Conservation (phyloP, 768 basidiomycete genomes). For the Pleurotus salmoneostramineus region DNA sequence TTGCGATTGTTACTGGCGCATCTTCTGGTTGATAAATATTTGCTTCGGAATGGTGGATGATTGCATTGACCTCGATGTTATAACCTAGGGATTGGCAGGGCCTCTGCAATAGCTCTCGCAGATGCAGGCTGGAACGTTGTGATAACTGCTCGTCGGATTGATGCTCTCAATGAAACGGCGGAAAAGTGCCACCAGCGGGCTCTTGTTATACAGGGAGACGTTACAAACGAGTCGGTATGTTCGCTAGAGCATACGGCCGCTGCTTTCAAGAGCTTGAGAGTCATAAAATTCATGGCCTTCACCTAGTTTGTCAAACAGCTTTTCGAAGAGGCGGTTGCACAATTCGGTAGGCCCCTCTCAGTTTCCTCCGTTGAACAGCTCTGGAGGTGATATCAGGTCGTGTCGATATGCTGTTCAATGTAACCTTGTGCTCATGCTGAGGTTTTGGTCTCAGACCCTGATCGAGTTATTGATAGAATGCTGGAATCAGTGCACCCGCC, state of each 20-base stretch:
- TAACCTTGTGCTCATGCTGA: slow-evolving; percentile 22
- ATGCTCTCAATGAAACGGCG: slow-evolving; percentile 55
- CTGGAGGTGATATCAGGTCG: slow-evolving; percentile 36
- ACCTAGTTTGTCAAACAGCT: slow-evolving; percentile 48
- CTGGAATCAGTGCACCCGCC: slow-evolving; percentile 52
- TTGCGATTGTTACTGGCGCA: slow-evolving; percentile 27
- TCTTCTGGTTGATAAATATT: slow-evolving; percentile 41
- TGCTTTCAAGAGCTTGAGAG: background rate
- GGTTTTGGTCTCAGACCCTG: background rate
- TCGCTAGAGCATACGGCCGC: background rate
- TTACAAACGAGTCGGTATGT: slow-evolving; percentile 46
- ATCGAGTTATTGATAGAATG: slow-evolving; percentile 54
- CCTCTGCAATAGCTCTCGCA: slow-evolving; percentile 65
- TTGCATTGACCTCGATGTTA: background rate
- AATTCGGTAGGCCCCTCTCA: slow-evolving; percentile 43
- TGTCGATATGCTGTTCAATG: slow-evolving; percentile 80
- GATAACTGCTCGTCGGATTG: slow-evolving; percentile 57
- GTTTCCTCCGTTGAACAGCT: slow-evolving; percentile 5
- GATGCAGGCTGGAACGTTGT: slow-evolving; percentile 66
- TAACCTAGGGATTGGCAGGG: slow-evolving; percentile 54
- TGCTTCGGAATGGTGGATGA: background rate
- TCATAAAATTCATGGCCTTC: background rate
- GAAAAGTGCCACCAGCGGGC: slow-evolving; percentile 18
- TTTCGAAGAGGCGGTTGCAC: slow-evolving; percentile 47
- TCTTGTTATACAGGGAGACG: slow-evolving; percentile 58